Evolutionary conservation across 257 asterid genomes (phyloP), one percentile per base, ranked within the genome.

Genomic region (Solanum acaule): DNA sequence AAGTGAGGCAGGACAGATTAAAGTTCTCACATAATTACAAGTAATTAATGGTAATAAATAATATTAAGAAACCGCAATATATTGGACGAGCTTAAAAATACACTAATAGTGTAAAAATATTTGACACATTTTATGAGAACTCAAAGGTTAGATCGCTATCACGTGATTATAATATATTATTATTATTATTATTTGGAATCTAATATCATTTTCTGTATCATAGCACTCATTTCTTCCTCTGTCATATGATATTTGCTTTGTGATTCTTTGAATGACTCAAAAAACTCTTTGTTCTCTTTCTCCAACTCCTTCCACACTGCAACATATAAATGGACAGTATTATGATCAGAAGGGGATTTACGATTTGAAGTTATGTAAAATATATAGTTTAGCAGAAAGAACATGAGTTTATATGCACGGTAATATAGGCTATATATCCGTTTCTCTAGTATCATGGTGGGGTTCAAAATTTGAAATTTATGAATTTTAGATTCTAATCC

Each of bases 291-390:
- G 87, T 92, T 92, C 85, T 89, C 94, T 84, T 92, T 92, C 90
- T 88, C 92, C 11, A 91, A 83, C 88, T 92, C 94, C 23, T 79
- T 91, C 94, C 92, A 89, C 70, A 92, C 93, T 92, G 91, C 89
- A 77, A 34, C 4, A 31, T 61, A 52, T 52, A 52, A 16, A 52
- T 20, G 10, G 2, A 18, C 1, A 1, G 0, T 52, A 52, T 52
- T 49, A 52, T 52, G 63, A 52, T 52, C 10, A 16, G 71, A 63
- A 2, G 15, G 11, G 33, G 2, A 65, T n/a, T 65, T 14, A 65
- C 4, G 8, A 65, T 65, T 65, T 65, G 14, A 25, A 65, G 34
- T 65, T 18, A 52, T 1, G 4, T 52, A 52, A 52, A 52, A 52
- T 52, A 52, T 52, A 4, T 11, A 11, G 6, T 61, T 9, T 61